Evolutionary conservation across 306 rosid species (phyloP).

Genomic region (Sophora flavescens): DNA sequence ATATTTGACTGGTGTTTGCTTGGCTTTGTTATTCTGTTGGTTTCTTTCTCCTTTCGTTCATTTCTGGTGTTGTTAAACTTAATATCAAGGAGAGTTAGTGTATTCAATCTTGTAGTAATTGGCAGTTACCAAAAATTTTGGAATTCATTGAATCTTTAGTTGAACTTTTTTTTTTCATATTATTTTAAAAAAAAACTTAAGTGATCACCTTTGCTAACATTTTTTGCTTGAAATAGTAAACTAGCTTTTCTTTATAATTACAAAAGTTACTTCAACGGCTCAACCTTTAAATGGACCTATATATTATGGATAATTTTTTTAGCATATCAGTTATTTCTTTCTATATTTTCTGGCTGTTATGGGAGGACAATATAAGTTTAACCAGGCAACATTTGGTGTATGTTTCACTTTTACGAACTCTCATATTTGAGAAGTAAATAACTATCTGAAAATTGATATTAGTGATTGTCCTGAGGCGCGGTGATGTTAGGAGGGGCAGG

Average conservation of each 20-base stretch:
- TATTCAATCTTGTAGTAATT: too few relatives aligned
- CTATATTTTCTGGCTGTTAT: constrained; percentile 2
- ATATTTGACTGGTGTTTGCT: too few relatives aligned
- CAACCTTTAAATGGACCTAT: neutral
- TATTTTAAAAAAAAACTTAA: too few relatives aligned
- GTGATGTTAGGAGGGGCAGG: too few relatives aligned
- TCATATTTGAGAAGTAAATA: constrained; percentile 11
- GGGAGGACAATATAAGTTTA: neutral
- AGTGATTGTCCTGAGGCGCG: neutral
- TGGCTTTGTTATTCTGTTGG: too few relatives aligned
- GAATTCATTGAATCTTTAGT: too few relatives aligned
- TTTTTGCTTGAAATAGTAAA: neutral
- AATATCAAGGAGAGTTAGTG: too few relatives aligned
- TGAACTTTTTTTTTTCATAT: too few relatives aligned
- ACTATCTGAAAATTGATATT: neutral
- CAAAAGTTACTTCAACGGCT: neutral
- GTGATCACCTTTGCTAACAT: neutral
- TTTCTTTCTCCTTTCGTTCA: too few relatives aligned
- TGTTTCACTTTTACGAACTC: neutral
- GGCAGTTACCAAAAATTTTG: too few relatives aligned
- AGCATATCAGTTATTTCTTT: neutral
- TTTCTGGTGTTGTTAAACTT: too few relatives aligned
- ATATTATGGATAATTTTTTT: neutral
- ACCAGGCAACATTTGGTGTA: constrained; percentile 23
- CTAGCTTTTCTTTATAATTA: neutral